Percentiles rank a stretch among this genome's conserved stretches.
phyloP scores from a whole-genome alignment of 2,329 filamentous ascomycete genomes.

The Hypoxylon sp. region DNA sequence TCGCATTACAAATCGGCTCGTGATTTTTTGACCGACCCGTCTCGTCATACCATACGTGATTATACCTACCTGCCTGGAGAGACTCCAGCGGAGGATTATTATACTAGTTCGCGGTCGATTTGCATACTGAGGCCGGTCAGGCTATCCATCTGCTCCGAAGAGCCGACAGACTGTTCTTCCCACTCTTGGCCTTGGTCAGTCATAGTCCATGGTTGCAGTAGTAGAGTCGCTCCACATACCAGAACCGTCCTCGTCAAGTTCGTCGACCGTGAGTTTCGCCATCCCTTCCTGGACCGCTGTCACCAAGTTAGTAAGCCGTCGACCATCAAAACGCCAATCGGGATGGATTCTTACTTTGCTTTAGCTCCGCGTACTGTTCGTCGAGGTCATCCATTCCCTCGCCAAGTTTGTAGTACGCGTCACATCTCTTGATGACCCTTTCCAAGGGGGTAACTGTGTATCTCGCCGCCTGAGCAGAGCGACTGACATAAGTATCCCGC shows the following conservation, averaged over 20 bases:
- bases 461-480: conserved; percentile 56
- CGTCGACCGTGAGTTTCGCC: conserved; percentile 65
- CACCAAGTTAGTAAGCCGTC: conserved; percentile 33
- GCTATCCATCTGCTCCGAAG: conserved; percentile 67
- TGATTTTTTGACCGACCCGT: background rate
- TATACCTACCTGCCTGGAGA: background rate
- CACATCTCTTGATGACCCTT: conserved; percentile 58
- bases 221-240: conserved; percentile 63
- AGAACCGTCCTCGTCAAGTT: conserved; percentile 69
- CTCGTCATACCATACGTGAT: background rate
- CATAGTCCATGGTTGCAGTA: conserved; percentile 52
- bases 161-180: conserved; percentile 63
- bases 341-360: conserved; percentile 51
- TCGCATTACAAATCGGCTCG: conserved; percentile 13
- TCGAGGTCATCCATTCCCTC: conserved; percentile 51
- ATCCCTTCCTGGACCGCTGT: conserved; percentile 62
- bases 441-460: conserved; percentile 59
- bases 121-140: conserved; percentile 60
- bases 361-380: conserved; percentile 52
- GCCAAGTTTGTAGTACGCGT: conserved; percentile 54
- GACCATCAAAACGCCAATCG: background rate
- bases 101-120: conserved; percentile 56
- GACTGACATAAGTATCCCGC: conserved; percentile 59
- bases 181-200: conserved; percentile 61
- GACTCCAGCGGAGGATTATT: conserved; percentile 40